Conservation (phyloP, 345 rosid genomes). For the Erodium maritimum region DNA sequence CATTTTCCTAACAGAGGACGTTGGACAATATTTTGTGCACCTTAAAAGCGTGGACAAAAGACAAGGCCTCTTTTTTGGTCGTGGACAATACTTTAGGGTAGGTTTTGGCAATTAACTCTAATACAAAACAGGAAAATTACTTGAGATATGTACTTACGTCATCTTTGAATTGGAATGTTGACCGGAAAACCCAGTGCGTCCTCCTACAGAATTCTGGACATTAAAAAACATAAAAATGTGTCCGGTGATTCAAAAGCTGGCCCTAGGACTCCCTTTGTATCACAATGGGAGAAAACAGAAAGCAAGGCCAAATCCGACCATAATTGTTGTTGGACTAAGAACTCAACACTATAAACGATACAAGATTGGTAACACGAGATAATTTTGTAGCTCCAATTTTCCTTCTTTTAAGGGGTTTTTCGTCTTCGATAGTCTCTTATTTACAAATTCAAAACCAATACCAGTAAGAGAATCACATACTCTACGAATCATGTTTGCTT, state of each 20-base stretch:
- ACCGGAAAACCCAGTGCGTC: slow-evolving; percentile 71
- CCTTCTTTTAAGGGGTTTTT: background rate
- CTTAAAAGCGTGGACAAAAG: too few relatives aligned
- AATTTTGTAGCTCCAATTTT: background rate
- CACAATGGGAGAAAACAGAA: too few relatives aligned
- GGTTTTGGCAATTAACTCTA: too few relatives aligned
- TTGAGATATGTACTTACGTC: slow-evolving; percentile 26
- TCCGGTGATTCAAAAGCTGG: background rate
- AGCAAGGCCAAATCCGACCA: background rate
- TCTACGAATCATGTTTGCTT: background rate
- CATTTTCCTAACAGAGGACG: too few relatives aligned
- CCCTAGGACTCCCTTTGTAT: too few relatives aligned
- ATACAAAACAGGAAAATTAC: background rate
- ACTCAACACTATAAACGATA: background rate
- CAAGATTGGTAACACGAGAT: background rate
- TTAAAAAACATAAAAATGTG: slow-evolving; percentile 8
- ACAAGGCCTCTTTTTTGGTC: too few relatives aligned
- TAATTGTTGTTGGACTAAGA: background rate
- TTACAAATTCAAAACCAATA: background rate
- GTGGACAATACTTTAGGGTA: too few relatives aligned
- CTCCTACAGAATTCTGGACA: slow-evolving; percentile 85
- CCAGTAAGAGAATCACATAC: background rate
- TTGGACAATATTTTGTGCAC: too few relatives aligned
- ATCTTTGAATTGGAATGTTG: slow-evolving; percentile 64
- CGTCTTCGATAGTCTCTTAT: background rate